phyloP scores from a whole-genome alignment of 2,329 filamentous ascomycete species.

The Phaeosphaeriaceae sp. region DNA sequence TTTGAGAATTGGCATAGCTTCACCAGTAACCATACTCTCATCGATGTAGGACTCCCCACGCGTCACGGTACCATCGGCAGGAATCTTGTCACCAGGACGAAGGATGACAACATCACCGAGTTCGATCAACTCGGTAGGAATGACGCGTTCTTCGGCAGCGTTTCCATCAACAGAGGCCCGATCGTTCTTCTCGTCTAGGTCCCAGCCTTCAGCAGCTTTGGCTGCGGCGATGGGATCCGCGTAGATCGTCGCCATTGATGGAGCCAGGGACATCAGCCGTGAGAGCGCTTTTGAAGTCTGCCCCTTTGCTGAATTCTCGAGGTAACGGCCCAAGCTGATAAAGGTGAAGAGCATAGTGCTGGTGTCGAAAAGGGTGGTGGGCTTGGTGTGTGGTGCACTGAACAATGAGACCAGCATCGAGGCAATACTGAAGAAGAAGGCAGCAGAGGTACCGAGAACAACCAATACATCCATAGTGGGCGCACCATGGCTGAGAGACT shows the following conservation, averaged over 20 bases:
- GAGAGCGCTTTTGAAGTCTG: slow-evolving; percentile 95
- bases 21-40: slow-evolving; percentile 98
- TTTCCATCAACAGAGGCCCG: slow-evolving; percentile 59
- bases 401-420: slow-evolving; percentile 85
- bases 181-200: slow-evolving; percentile 55
- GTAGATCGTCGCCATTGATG: slow-evolving; percentile 97
- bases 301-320: slow-evolving; percentile 94
- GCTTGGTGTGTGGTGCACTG: slow-evolving; percentile 76
- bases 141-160: slow-evolving; percentile 79
- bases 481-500: slow-evolving; percentile 86
- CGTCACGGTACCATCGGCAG: slow-evolving; percentile 86
- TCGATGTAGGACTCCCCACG: slow-evolving; percentile 93
- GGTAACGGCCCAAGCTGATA: slow-evolving; percentile 85
- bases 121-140: slow-evolving; percentile 93
- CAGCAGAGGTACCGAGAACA: slow-evolving; percentile 89
- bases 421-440: slow-evolving; percentile 93
- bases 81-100: slow-evolving; percentile 94
- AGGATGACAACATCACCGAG: slow-evolving; percentile 93
- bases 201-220: slow-evolving; percentile 85
- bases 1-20: slow-evolving; percentile 94
- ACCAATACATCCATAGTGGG: slow-evolving; percentile 99
- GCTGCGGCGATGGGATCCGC: slow-evolving; percentile 91
- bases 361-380: slow-evolving; percentile 93
- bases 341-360: slow-evolving; percentile 99
- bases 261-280: slow-evolving; percentile 91